A percentile compares a stretch with the other conserved stretches of the same genome.
Evolutionary conservation across 148 eudicot species (phyloP).

Genomic region (Cornus florida): DNA sequence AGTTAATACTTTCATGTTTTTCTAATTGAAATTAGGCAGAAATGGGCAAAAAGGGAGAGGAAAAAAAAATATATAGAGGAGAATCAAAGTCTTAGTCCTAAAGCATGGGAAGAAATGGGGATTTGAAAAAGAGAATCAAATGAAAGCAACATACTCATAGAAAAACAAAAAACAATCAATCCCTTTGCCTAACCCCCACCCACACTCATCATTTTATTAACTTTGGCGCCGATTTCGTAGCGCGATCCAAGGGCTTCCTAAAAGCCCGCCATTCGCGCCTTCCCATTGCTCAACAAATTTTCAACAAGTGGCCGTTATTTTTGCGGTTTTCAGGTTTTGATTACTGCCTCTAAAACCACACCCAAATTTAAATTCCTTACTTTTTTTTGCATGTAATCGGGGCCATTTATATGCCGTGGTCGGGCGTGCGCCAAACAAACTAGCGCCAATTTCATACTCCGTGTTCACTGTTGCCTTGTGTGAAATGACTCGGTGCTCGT

Average conservation of each 20-base stretch:
- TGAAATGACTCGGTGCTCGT: too few species aligned
- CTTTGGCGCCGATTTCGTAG: constrained; percentile 20
- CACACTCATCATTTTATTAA: neutral
- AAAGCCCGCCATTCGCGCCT: constrained; percentile 18
- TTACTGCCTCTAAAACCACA: neutral
- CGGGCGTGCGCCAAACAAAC: neutral
- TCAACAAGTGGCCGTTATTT: neutral
- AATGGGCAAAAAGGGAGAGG: too few species aligned
- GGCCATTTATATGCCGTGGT: neutral
- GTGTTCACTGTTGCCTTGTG: too few species aligned
- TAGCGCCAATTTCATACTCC: too few species aligned
- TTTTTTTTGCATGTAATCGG: neutral
- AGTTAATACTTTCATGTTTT: too few species aligned
- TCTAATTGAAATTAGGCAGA: too few species aligned
- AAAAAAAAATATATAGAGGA: too few species aligned
- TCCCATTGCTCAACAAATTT: neutral
- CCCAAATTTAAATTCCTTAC: neutral
- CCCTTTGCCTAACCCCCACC: neutral
- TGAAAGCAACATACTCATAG: constrained; percentile 13
- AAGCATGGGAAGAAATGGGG: constrained; percentile 3
- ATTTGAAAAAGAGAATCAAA: neutral
- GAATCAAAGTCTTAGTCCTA: constrained; percentile 10
- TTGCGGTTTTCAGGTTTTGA: neutral
- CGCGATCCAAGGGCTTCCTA: constrained; percentile 8
- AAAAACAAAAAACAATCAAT: neutral